These are phyloP conservation scores for Beauveria sp. DNA, from an alignment of 2,329 filamentous ascomycete genomes.

Conservation along the genomic window DNA sequence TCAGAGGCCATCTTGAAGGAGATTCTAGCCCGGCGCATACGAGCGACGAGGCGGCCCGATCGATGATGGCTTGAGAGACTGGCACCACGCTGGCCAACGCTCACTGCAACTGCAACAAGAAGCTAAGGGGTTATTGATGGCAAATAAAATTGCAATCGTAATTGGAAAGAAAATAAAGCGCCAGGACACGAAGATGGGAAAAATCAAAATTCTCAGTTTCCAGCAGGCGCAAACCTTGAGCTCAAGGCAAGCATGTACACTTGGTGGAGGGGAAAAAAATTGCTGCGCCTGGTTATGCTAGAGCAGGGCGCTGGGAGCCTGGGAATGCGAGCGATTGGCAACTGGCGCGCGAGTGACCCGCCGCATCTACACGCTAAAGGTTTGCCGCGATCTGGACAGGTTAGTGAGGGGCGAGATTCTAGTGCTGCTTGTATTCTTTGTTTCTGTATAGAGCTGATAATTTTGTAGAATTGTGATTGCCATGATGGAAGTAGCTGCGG, in stretches of 20 bases:
- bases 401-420: no score
- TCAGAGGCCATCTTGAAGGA: slow-evolving; percentile 46
- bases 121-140: neutral
- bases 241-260: neutral
- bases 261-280: neutral
- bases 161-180: neutral
- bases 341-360: neutral
- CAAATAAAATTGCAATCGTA: neutral
- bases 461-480: no score
- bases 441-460: no score
- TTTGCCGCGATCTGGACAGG: neutral
- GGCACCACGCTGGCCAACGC: neutral
- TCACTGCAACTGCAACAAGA: neutral
- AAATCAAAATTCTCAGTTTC: neutral
- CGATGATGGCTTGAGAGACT: neutral
- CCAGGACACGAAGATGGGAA: neutral
- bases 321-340: neutral
- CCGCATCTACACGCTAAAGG: neutral
- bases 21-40: slow-evolving; percentile 24
- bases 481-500: no score
- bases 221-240: neutral
- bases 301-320: neutral
- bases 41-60: neutral
- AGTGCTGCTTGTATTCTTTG: no score
- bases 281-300: neutral